phyloP scores from a whole-genome alignment of 2,329 filamentous ascomycete species.

The Cladophialophora chaetospira region DNA sequence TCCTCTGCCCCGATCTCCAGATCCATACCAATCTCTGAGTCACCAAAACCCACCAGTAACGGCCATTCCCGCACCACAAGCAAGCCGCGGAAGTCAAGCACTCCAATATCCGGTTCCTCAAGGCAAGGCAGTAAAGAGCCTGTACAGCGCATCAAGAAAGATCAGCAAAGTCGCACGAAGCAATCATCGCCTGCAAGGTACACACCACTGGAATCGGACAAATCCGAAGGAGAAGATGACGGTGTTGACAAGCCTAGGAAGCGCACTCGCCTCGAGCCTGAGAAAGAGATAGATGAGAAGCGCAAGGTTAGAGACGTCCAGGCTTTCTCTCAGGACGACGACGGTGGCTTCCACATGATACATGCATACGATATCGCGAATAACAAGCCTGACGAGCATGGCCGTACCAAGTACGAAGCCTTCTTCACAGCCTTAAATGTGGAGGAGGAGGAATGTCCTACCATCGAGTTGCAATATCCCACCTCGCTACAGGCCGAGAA shows the following conservation, averaged over 20 bases:
- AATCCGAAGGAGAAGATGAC: constrained; percentile 38
- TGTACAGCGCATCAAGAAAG: constrained; percentile 26
- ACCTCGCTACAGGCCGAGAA: constrained; percentile 67
- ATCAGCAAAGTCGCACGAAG: constrained; percentile 21
- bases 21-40: background rate
- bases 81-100: constrained; percentile 27
- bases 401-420: constrained; percentile 32
- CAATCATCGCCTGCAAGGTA: constrained; percentile 31
- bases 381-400: constrained; percentile 43
- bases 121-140: constrained; percentile 31
- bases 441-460: constrained; percentile 48
- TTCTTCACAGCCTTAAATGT: constrained; percentile 51
- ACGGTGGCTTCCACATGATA: constrained; percentile 46
- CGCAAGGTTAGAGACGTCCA: constrained; percentile 48
- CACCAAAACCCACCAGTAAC: constrained; percentile 15
- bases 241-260: constrained; percentile 38
- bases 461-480: constrained; percentile 78
- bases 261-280: constrained; percentile 43
- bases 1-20: background rate
- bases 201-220: constrained; percentile 30
- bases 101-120: constrained; percentile 26
- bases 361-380: constrained; percentile 53
- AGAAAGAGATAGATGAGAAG: constrained; percentile 47
- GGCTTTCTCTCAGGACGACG: constrained; percentile 47
- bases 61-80: constrained; percentile 14